Conservation (phyloP, 1,139 yeast genomes). For the Debaryomyces nepalensis region DNA sequence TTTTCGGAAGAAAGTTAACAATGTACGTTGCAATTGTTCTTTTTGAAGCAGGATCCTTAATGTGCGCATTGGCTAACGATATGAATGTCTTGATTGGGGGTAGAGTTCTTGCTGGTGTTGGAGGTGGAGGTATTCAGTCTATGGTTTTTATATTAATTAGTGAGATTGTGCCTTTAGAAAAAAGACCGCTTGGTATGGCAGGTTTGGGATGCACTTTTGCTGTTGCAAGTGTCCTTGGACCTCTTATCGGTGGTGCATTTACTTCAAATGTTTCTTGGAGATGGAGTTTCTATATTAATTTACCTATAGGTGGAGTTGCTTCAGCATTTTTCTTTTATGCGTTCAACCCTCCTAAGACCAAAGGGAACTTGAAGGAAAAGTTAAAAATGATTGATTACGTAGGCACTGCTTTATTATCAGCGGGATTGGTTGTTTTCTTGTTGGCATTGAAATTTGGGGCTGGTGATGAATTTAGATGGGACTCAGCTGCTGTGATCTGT, state of each 20-base stretch:
- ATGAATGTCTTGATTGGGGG: slow-evolving; percentile 45
- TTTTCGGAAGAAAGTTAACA: slow-evolving; percentile 50
- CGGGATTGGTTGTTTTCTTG: slow-evolving; percentile 51
- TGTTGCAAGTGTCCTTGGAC: slow-evolving; percentile 59
- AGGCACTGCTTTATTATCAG: slow-evolving; percentile 52
- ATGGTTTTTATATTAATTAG: slow-evolving; percentile 49
- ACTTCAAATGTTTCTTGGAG: slow-evolving; percentile 53
- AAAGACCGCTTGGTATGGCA: slow-evolving; percentile 40
- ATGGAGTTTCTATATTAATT: slow-evolving; percentile 30
- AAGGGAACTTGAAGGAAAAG: slow-evolving; percentile 31
- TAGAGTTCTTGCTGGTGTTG: slow-evolving; percentile 49
- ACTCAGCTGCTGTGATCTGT: slow-evolving; percentile 51
- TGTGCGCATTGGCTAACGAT: slow-evolving; percentile 45
- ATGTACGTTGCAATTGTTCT: slow-evolving; percentile 39
- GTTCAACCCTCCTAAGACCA: slow-evolving; percentile 41
- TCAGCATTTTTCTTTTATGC: slow-evolving; percentile 28
- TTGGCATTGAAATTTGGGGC: slow-evolving; percentile 51
- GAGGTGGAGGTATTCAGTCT: slow-evolving; percentile 50
- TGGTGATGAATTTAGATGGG: slow-evolving; percentile 49
- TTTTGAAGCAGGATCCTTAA: slow-evolving; percentile 45
- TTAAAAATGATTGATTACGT: slow-evolving; percentile 50
- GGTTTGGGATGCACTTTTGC: slow-evolving; percentile 44
- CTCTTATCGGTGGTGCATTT: slow-evolving; percentile 59
- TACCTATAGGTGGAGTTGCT: slow-evolving; percentile 45
- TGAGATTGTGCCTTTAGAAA: slow-evolving; percentile 45